phyloP scores from a whole-genome alignment of 306 rosid species.

The Gleditsia sinensis region DNA sequence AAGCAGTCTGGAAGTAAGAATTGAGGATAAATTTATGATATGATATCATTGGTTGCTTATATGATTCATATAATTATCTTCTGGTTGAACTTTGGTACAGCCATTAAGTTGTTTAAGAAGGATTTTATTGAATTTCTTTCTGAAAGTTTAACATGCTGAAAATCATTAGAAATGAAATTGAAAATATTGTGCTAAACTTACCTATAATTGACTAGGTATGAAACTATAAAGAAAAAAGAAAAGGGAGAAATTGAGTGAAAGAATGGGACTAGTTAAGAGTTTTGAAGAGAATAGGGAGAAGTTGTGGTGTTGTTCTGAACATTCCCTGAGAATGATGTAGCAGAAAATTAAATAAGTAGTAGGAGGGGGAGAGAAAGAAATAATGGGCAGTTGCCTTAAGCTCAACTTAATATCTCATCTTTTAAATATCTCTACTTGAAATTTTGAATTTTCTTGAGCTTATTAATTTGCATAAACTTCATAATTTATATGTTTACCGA shows the following conservation, averaged over 20 bases:
- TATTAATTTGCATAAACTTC: too few relatives aligned
- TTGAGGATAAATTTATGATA: neutral
- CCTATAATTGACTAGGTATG: neutral
- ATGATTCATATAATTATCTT: neutral
- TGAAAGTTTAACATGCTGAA: neutral
- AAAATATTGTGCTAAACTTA: neutral
- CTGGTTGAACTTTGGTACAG: conserved; percentile 9
- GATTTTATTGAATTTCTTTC: neutral
- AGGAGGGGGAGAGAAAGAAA: neutral
- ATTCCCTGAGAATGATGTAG: neutral
- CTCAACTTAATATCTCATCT: too few relatives aligned
- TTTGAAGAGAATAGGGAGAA: neutral
- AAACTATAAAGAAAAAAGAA: neutral
- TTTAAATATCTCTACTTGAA: neutral
- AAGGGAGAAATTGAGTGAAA: neutral
- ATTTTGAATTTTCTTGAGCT: neutral
- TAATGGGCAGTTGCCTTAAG: too few relatives aligned
- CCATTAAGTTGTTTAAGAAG: neutral
- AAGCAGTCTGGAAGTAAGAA: neutral
- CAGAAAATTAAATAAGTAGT: neutral
- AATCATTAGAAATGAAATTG: neutral
- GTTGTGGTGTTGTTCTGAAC: conserved; percentile 7
- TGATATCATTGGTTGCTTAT: neutral
- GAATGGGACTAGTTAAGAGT: neutral
- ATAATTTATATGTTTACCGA: neutral